These are phyloP conservation scores for Vitis labrusca DNA, from an alignment of 164 flowering plant species.

Conservation along the genomic window DNA sequence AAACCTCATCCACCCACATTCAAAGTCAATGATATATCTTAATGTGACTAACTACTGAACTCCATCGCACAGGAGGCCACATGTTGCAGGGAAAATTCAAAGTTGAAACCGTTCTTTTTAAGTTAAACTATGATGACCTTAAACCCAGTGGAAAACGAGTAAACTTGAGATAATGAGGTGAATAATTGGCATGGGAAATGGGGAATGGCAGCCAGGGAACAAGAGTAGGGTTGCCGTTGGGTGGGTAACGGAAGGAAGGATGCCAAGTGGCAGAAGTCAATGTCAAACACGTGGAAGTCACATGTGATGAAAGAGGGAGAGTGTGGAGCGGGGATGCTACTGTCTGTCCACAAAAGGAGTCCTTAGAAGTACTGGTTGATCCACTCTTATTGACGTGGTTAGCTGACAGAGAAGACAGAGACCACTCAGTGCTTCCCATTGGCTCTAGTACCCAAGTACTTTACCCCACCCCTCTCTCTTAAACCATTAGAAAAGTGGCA, in stretches of 20 bases:
- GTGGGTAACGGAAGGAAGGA: background rate
- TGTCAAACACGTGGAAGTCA: constrained; percentile 7
- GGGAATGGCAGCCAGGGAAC: too few relatives aligned
- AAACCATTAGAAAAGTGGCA: background rate
- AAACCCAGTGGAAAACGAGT: too few relatives aligned
- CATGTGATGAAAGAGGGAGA: background rate
- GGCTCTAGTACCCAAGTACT: constrained; percentile 9
- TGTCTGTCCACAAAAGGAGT: constrained; percentile 7
- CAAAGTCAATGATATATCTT: too few relatives aligned
- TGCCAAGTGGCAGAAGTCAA: background rate
- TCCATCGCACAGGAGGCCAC: too few relatives aligned
- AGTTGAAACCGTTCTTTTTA: too few relatives aligned
- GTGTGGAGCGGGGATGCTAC: constrained; percentile 4
- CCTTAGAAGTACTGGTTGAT: constrained; percentile 8
- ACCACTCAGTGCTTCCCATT: constrained; percentile 11
- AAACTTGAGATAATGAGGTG: too few relatives aligned
- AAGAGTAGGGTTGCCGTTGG: too few relatives aligned
- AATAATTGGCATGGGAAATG: too few relatives aligned
- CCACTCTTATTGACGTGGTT: constrained; percentile 3
- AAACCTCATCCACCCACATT: too few relatives aligned
- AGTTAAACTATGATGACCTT: too few relatives aligned
- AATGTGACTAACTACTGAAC: too few relatives aligned
- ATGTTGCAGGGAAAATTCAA: too few relatives aligned
- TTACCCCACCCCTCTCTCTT: background rate
- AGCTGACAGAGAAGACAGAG: constrained; percentile 7